phyloP scores from a whole-genome alignment of 2,329 filamentous ascomycete genomes.

The Eurotiales sp. region DNA sequence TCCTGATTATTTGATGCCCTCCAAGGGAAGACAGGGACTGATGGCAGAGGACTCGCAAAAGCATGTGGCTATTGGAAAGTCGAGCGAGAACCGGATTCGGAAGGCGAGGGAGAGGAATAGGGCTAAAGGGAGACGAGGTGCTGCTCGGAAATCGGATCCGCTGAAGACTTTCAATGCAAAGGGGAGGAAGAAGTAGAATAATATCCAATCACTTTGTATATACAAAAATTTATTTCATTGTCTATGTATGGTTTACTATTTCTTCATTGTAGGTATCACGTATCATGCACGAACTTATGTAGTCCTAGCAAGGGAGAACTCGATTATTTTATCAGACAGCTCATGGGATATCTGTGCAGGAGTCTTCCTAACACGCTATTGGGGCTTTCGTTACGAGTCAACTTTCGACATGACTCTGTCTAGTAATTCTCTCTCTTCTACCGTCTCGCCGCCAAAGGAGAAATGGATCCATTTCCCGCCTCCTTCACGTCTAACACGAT shows the following conservation, averaged over 20 bases:
- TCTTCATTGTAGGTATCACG: no score
- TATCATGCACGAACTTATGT: no score
- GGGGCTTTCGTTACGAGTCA: not conserved
- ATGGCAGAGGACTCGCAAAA: slow-evolving; percentile 65
- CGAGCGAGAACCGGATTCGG: slow-evolving; percentile 49
- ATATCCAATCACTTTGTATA: not conserved
- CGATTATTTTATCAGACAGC: no score
- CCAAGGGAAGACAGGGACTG: slow-evolving; percentile 64
- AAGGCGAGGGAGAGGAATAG: slow-evolving; percentile 46
- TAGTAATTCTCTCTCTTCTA: slow-evolving; percentile 1
- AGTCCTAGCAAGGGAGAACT: no score
- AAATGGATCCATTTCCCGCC: slow-evolving; percentile 41
- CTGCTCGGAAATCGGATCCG: slow-evolving; percentile 66
- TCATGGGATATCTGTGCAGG: no score
- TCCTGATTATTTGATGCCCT: slow-evolving; percentile 86
- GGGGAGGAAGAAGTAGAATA: slow-evolving; percentile 28
- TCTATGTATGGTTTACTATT: not conserved
- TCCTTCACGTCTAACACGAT: slow-evolving; percentile 26
- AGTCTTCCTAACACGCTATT: no score
- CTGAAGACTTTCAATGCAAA: slow-evolving; percentile 80
- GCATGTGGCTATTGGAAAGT: slow-evolving; percentile 65
- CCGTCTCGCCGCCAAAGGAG: slow-evolving; percentile 22
- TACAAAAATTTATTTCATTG: not conserved
- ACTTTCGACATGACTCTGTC: slow-evolving; percentile 2
- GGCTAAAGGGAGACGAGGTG: slow-evolving; percentile 41